Conservation (phyloP, 352 stramenopile species). For the Globisporangium emineosum region DNA sequence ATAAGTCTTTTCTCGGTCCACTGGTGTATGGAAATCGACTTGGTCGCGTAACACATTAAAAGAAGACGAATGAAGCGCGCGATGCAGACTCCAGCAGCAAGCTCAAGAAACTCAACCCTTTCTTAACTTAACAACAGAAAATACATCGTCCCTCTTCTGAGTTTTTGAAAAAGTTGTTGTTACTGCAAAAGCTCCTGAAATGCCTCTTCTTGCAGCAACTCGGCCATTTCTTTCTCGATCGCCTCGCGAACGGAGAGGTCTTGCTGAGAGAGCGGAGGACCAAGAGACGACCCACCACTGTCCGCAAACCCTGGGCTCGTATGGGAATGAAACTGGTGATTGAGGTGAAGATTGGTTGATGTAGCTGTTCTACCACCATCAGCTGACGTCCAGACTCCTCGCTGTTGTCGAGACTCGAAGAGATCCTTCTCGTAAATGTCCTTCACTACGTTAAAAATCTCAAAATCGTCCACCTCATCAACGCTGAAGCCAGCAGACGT, state of each 20-base stretch:
- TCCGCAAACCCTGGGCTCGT: neutral
- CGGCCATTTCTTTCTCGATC: slow-evolving; percentile 35
- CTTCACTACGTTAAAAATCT: slow-evolving; percentile 23
- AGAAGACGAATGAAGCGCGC: slow-evolving; percentile 1
- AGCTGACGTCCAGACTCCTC: slow-evolving; percentile 6
- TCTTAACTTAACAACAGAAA: slow-evolving; percentile 10
- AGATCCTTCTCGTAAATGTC: slow-evolving; percentile 31
- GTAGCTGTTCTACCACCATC: slow-evolving; percentile 21
- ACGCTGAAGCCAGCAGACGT: too few relatives aligned
- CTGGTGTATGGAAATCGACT: slow-evolving; percentile 6
- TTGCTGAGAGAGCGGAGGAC: slow-evolving; percentile 3
- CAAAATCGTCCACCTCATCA: slow-evolving; percentile 21
- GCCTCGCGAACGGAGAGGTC: slow-evolving; percentile 29
- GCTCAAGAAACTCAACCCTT: slow-evolving; percentile 7
- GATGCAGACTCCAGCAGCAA: slow-evolving; percentile 7
- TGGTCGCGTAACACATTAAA: neutral
- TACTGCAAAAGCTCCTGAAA: slow-evolving; percentile 11
- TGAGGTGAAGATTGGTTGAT: neutral
- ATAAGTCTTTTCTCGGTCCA: slow-evolving; percentile 15
- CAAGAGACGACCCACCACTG: neutral
- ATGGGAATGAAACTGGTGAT: neutral
- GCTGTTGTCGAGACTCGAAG: slow-evolving; percentile 11
- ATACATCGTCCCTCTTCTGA: slow-evolving; percentile 7
- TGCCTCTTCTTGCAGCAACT: slow-evolving; percentile 26
- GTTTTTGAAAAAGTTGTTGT: neutral